Conservation (phyloP, 129 eudicot genomes). For the Kitagawia praeruptora region DNA sequence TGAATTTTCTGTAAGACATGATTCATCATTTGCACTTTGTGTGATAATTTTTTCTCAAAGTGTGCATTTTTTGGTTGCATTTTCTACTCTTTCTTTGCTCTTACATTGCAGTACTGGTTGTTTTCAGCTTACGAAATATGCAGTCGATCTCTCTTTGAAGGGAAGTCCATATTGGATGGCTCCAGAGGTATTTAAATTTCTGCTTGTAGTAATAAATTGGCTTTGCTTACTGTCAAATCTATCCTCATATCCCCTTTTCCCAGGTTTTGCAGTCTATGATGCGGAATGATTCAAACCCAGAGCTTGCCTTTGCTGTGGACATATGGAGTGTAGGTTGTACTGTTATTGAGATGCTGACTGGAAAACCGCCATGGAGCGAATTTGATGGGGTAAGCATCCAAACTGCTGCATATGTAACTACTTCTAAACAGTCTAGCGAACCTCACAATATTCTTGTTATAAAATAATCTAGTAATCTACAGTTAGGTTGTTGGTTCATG, state of each 20-base stretch:
- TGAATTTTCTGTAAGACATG: background rate
- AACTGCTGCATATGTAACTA: constrained; percentile 1
- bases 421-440: background rate
- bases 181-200: constrained; percentile 62
- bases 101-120: background rate
- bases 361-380: constrained; percentile 92
- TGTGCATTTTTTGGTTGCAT: background rate
- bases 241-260: constrained; percentile 3
- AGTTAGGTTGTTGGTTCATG: background rate
- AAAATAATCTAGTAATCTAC: background rate
- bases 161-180: constrained; percentile 99
- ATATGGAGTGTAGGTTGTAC: constrained; percentile 99
- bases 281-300: constrained; percentile 58
- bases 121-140: constrained; percentile 52
- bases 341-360: constrained; percentile 82
- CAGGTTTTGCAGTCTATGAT: constrained; percentile 81
- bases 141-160: constrained; percentile 66
- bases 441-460: background rate
- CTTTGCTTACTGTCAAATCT: constrained; percentile 10
- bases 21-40: background rate
- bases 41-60: background rate
- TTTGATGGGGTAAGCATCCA: constrained; percentile 36
- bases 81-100: background rate
- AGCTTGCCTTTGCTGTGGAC: constrained; percentile 70
- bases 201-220: background rate